A percentile compares a stretch with the other conserved stretches of the same genome.
phyloP scores from a whole-genome alignment of 257 asterid species.

The Scutellaria barbata region DNA sequence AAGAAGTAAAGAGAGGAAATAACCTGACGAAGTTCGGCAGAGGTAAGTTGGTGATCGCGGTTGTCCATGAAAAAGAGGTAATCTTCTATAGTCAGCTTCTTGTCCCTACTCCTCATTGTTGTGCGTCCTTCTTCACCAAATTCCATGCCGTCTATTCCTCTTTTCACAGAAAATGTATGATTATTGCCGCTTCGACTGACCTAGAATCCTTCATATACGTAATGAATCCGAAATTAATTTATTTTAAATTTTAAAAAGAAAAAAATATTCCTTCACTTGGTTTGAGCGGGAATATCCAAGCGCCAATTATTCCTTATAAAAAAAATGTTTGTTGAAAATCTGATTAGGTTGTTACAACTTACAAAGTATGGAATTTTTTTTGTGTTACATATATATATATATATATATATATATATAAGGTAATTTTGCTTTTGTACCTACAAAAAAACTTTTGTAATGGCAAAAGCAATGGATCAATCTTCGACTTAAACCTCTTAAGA shows the following conservation, averaged over 20 bases:
- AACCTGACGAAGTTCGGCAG: slow-evolving; percentile 39
- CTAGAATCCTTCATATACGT: neutral
- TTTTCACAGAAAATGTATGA: slow-evolving; percentile 13
- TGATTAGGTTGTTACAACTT: too few species aligned
- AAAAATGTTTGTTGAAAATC: too few species aligned
- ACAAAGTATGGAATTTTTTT: too few species aligned
- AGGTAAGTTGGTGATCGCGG: slow-evolving; percentile 39
- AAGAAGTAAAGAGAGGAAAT: neutral
- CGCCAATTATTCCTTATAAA: neutral
- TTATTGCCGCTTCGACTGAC: neutral
- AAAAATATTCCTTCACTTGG: neutral
- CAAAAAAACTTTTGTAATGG: too few species aligned
- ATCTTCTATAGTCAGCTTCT: slow-evolving; percentile 43
- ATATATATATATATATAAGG: too few species aligned
- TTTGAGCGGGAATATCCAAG: slow-evolving; percentile 26
- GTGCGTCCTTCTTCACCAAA: slow-evolving; percentile 17
- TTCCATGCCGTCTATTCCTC: slow-evolving; percentile 28
- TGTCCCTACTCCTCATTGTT: slow-evolving; percentile 8
- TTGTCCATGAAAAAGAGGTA: slow-evolving; percentile 40
- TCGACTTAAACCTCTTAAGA: too few species aligned
- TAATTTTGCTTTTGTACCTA: too few species aligned
- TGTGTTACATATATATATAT: too few species aligned
- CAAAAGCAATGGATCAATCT: too few species aligned
- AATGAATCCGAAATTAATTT: neutral
- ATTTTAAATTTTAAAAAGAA: neutral